Base-by-base conservation (phyloP, 176 grass and related monocot genomes). In the Saccharum spontaneum region DNA sequence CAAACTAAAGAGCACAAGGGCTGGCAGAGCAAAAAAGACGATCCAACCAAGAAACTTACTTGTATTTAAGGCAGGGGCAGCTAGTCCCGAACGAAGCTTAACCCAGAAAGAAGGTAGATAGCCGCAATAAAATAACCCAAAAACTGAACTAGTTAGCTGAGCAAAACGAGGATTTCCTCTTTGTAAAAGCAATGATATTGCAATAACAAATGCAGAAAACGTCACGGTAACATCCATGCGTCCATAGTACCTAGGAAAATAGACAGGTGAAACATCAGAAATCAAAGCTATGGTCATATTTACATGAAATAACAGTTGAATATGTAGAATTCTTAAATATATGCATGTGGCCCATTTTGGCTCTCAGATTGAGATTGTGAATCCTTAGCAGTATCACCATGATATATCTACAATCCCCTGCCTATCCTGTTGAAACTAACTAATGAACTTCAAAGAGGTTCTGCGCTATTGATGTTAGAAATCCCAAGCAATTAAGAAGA, bases 41-140 rank as follows among this genome's bases (percentile, higher is more conserved):
- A 79, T 46, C 31, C 54, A 85, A 77, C 26, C n/a, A 15, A 89
- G 38, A 2, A 67, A 41, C 86, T 70, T 96, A 99, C 97, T 93
- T 78, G 97, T 94, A 79, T 96, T 96, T 77, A 96, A 79, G 72
- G 97, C 90, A 86, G 97, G 94, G 73, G 9, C 94, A 89, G 93
- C 74, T 64, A 99, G 87, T 57, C 93, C 93, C 15, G 89, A 96
- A 33, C 94, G 97, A 17, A 99, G 97, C 75, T 99, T 99, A 76
- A 99, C 87, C 97, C 97, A 99, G 87, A 99, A 99, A 76, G 90
- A 96, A 77, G 97, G 90, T 82, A 99, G 94, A 90, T 99, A 99
- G 33, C 97, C 97, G 28, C 97, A 99, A 37, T 99, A 99, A 90
- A 99, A 99, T 52, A 99, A 84, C 57, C 94, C 97, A 80, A 99